phyloP scores from a whole-genome alignment of 2,329 filamentous ascomycete genomes.

The Neonectria neomacrospora region DNA sequence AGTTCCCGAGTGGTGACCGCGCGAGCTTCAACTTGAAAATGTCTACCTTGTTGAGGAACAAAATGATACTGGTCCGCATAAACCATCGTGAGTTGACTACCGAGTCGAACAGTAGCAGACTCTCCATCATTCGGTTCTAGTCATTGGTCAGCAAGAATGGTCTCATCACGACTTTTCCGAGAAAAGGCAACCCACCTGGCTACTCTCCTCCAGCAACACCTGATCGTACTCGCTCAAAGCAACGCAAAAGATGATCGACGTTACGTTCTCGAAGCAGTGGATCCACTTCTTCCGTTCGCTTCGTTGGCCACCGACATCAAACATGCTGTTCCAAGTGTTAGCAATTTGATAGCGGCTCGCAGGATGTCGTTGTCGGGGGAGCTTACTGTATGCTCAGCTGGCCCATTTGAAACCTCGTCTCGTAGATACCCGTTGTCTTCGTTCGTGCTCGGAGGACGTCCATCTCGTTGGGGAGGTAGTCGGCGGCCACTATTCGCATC shows the following conservation, averaged over 20 bases:
- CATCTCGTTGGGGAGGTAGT: constrained; percentile 93
- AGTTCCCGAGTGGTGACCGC: constrained; percentile 89
- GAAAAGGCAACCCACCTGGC: constrained; percentile 73
- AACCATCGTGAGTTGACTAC: constrained; percentile 99
- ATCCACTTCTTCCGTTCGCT: constrained; percentile 99
- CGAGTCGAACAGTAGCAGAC: constrained; percentile 93
- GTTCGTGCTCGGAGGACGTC: constrained; percentile 96
- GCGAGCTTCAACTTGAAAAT: constrained; percentile 95
- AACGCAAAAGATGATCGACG: constrained; percentile 99
- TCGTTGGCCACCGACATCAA: constrained; percentile 95
- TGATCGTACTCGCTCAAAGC: constrained; percentile 98
- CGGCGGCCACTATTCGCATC: constrained; percentile 80
- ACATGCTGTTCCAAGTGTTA: constrained; percentile 77
- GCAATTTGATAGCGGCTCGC: constrained; percentile 16
- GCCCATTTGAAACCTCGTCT: constrained; percentile 98
- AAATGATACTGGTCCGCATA: constrained; percentile 97
- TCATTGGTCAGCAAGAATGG: constrained; percentile 20
- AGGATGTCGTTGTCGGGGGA: neutral
- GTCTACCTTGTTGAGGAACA: constrained; percentile 99
- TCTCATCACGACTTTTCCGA: neutral
- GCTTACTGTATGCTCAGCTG: constrained; percentile 97
- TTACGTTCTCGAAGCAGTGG: constrained; percentile 99
- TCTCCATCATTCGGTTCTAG: constrained; percentile 99
- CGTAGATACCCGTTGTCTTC: constrained; percentile 99
- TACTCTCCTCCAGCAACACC: constrained; percentile 94